These are phyloP conservation scores for Populus trichocarpa DNA, from an alignment of 441 rosid genomes.

Conservation along the genomic window DNA sequence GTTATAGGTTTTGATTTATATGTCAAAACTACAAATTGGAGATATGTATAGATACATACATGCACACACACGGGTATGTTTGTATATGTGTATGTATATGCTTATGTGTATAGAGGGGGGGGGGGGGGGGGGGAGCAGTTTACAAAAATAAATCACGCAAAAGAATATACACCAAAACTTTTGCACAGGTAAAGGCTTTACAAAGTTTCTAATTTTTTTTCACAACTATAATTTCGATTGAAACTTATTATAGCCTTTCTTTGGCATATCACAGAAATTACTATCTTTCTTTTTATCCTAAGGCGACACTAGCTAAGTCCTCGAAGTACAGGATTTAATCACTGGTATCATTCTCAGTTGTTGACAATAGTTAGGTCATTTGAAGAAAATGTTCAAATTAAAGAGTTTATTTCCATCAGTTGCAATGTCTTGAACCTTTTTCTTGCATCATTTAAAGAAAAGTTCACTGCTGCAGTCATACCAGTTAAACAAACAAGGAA, in stretches of 20 bases:
- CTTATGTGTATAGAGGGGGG: background rate
- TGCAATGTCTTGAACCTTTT: background rate
- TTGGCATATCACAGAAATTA: background rate
- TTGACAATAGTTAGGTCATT: background rate
- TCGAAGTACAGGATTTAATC: background rate
- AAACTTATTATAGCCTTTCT: background rate
- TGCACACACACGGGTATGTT: too few species aligned
- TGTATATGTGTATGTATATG: too few species aligned
- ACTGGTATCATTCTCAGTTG: background rate
- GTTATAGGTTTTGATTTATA: background rate
- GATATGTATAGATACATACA: background rate
- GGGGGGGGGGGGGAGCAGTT: background rate
- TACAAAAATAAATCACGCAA: background rate
- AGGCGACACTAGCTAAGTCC: background rate
- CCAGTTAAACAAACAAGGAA: background rate
- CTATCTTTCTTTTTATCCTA: background rate
- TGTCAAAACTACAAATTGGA: background rate
- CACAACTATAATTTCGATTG: background rate
- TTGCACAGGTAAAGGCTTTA: background rate
- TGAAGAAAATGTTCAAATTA: background rate
- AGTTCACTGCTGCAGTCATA: background rate
- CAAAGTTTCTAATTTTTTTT: background rate
- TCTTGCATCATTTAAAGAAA: background rate
- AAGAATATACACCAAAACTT: background rate
- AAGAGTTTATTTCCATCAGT: background rate